Evolutionary conservation across 2,329 filamentous ascomycete species (phyloP).

Genomic region (Verticillium nubilum): DNA sequence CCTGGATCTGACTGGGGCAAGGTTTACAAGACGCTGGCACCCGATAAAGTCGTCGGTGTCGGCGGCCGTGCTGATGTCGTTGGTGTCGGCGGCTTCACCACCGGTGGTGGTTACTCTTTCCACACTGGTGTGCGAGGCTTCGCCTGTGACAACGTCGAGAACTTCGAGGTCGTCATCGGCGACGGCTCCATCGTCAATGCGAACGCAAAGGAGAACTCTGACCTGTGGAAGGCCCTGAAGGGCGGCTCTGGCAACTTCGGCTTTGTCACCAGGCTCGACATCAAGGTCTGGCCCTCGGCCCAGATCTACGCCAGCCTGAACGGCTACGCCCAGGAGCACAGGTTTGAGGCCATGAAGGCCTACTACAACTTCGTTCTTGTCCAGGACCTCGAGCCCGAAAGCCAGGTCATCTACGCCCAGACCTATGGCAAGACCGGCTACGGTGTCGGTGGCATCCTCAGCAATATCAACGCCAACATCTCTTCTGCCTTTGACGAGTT

Average conservation of each 20-base stretch:
- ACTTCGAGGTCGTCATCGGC: constrained; percentile 37
- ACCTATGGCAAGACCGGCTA: neutral
- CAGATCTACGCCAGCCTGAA: constrained; percentile 7
- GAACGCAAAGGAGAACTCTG: constrained; percentile 26
- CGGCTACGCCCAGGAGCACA: neutral
- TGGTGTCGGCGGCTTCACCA: constrained; percentile 16
- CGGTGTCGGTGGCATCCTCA: neutral
- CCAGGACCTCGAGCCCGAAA: constrained; percentile 4
- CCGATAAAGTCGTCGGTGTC: constrained; percentile 11
- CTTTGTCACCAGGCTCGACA: constrained; percentile 25
- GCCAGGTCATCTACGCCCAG: constrained; percentile 1
- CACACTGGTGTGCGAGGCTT: constrained; percentile 27
- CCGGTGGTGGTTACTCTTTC: constrained; percentile 22
- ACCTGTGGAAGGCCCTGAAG: constrained; percentile 39
- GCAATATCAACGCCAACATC: neutral
- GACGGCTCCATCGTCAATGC: constrained; percentile 34
- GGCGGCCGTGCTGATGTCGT: constrained; percentile 17
- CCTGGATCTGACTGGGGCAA: constrained; percentile 20
- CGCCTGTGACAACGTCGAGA: constrained; percentile 32
- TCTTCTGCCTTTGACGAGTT: constrained; percentile 4
- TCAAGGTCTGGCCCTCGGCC: neutral
- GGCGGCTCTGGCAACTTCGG: constrained; percentile 43
- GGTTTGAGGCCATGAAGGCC: constrained; percentile 3
- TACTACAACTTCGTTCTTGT: constrained; percentile 1
- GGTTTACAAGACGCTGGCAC: constrained; percentile 16